Conservation (phyloP, 106 monocot genomes). For the Dioscorea dumetorum region DNA sequence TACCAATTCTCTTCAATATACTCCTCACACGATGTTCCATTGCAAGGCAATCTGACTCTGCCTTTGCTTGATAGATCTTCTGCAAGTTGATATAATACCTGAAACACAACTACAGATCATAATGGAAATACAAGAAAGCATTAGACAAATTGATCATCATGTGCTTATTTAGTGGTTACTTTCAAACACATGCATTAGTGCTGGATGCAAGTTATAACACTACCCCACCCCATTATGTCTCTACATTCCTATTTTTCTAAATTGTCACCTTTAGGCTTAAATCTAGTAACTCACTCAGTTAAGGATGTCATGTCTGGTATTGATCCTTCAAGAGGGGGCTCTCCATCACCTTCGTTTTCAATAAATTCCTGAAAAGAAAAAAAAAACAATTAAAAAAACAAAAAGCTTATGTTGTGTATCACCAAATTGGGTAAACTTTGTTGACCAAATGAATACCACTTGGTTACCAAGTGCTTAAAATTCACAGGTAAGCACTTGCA, state of each 20-base stretch:
- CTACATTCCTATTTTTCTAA: too few relatives aligned
- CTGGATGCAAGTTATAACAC: too few relatives aligned
- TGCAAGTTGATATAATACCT: conserved; percentile 87
- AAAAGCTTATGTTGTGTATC: too few relatives aligned
- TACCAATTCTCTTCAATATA: conserved; percentile 74
- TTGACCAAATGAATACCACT: too few relatives aligned
- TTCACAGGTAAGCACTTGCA: too few relatives aligned
- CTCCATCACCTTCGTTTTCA: conserved; percentile 80
- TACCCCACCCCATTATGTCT: too few relatives aligned
- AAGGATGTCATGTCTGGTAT: conserved; percentile 99
- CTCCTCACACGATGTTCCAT: conserved; percentile 58
- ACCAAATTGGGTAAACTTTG: too few relatives aligned
- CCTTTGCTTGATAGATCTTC: conserved; percentile 92
- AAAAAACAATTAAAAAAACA: neutral
- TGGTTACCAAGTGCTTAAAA: too few relatives aligned
- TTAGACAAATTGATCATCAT: too few relatives aligned
- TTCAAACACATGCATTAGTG: too few relatives aligned
- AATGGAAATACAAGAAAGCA: too few relatives aligned
- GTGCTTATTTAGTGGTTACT: too few relatives aligned
- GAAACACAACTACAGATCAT: conserved; percentile 2
- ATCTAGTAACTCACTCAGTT: conserved; percentile 68
- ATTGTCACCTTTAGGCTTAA: neutral
- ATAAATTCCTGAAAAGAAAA: conserved; percentile 72
- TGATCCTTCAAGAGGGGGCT: conserved; percentile 96
- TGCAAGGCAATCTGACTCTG: conserved; percentile 74